These are phyloP conservation scores for Mortierella sp. DNA, from an alignment of 371 early-diverging fungal species.

Conservation along the genomic window DNA sequence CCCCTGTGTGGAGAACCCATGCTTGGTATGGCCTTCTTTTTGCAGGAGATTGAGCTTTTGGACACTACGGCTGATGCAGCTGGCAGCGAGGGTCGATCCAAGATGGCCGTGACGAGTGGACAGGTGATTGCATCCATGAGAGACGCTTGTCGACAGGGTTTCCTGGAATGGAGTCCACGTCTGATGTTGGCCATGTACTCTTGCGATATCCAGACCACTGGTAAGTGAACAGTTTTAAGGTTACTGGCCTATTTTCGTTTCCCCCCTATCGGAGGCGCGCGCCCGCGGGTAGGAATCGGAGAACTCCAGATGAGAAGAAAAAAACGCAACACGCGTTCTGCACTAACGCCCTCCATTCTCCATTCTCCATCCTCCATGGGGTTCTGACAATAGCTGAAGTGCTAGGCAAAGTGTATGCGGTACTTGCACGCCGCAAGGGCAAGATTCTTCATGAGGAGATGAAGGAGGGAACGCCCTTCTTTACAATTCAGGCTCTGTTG, in stretches of 20 bases:
- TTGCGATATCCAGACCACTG: conserved; percentile 94
- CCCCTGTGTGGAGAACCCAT: conserved; percentile 96
- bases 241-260: too few species aligned
- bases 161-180: conserved; percentile 94
- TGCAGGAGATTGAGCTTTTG: conserved; percentile 76
- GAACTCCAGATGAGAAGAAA: too few species aligned
- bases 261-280: too few species aligned
- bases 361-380: background rate
- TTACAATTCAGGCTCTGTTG: conserved; percentile 89
- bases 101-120: conserved; percentile 74
- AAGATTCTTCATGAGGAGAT: conserved; percentile 92
- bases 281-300: too few species aligned
- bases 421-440: conserved; percentile 89
- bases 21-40: conserved; percentile 86
- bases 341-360: background rate
- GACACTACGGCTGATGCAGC: conserved; percentile 11
- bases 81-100: conserved; percentile 57
- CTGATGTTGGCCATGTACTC: conserved; percentile 94
- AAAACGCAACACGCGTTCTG: too few species aligned
- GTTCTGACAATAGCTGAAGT: conserved; percentile 75
- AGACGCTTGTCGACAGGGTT: conserved; percentile 86
- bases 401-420: conserved; percentile 95
- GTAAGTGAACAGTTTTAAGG: background rate
- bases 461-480: conserved; percentile 96
- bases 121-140: conserved; percentile 90